Percentiles rank a stretch among this genome's conserved stretches.
Evolutionary conservation across 2,329 filamentous ascomycete species (phyloP).

Genomic region (Pseudogymnoascus destructans): DNA sequence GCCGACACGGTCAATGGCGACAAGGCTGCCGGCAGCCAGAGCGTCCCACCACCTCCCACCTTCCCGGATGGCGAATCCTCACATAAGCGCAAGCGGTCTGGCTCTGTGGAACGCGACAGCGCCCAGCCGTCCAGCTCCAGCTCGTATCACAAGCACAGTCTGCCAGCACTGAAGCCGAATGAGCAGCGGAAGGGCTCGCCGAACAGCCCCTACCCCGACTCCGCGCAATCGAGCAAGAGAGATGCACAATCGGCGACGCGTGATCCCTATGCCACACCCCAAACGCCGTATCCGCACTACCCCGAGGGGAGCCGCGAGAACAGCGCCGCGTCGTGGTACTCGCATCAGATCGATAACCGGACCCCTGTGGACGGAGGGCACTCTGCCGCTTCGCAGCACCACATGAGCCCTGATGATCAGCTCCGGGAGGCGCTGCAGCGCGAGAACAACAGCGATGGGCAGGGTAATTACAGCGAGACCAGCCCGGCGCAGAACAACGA

Average conservation of each 20-base stretch:
- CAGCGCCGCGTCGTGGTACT: conserved; percentile 36
- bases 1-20: conserved; percentile 17
- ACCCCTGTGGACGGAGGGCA: conserved; percentile 29
- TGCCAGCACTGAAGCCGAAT: conserved; percentile 25
- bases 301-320: conserved; percentile 34
- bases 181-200: conserved; percentile 25
- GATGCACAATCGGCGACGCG: conserved; percentile 13
- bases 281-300: conserved; percentile 34
- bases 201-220: conserved; percentile 23
- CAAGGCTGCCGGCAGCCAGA: conserved; percentile 9
- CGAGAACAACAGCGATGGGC: conserved; percentile 31
- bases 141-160: conserved; percentile 28
- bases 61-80: conserved; percentile 29
- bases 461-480: conserved; percentile 26
- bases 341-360: conserved; percentile 36
- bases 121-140: conserved; percentile 23
- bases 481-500: conserved; percentile 28
- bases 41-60: conserved; percentile 14
- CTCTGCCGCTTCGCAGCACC: conserved; percentile 32
- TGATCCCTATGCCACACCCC: conserved; percentile 32
- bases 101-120: conserved; percentile 38
- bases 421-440: conserved; percentile 38
- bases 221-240: conserved; percentile 20
- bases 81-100: conserved; percentile 58
- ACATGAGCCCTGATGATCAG: conserved; percentile 35